Percentiles rank a stretch among this genome's conserved stretches.
These are phyloP conservation scores for Colletotrichum ledebouriae DNA, from an alignment of 2,329 filamentous ascomycete species.

Conservation along the genomic window DNA sequence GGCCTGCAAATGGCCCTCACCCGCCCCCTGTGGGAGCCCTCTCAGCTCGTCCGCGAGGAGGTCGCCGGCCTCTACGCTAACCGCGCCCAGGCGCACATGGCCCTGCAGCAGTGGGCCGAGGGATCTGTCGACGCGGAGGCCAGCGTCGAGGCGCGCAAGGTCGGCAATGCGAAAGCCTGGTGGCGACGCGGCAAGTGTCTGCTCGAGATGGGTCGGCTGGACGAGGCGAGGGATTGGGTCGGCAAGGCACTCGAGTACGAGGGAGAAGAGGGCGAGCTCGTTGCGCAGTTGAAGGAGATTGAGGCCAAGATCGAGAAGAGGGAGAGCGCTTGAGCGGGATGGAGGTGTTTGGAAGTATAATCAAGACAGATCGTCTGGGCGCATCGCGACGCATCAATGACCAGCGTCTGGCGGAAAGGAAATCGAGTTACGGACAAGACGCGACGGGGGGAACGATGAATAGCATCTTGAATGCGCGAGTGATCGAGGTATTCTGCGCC, in stretches of 20 bases:
- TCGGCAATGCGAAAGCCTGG: conserved; percentile 94
- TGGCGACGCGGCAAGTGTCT: conserved; percentile 89
- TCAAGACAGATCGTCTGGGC: too few relatives aligned
- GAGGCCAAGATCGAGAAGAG: conserved; percentile 60
- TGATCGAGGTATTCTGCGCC: too few relatives aligned
- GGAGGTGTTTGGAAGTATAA: background rate
- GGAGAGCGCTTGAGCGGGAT: conserved; percentile 46
- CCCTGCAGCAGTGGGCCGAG: conserved; percentile 83
- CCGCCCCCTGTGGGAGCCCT: conserved; percentile 90
- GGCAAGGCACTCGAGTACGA: conserved; percentile 85
- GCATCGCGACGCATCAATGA: too few relatives aligned
- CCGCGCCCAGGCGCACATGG: conserved; percentile 91
- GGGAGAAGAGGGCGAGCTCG: conserved; percentile 75
- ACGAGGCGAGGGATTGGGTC: conserved; percentile 87
- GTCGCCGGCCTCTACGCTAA: conserved; percentile 84
- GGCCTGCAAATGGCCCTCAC: conserved; percentile 89
- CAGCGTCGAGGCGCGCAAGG: conserved; percentile 87
- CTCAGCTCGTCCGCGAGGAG: conserved; percentile 87
- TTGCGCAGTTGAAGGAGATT: conserved; percentile 74
- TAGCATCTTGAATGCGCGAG: too few relatives aligned
- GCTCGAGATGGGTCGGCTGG: conserved; percentile 88
- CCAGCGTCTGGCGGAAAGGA: too few relatives aligned
- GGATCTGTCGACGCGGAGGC: conserved; percentile 89
- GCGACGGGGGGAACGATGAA: too few relatives aligned
- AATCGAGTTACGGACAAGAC: too few relatives aligned